Evolutionary conservation across 257 asterid genomes (phyloP).

Genomic region (Nyctanthes arbortristis): DNA sequence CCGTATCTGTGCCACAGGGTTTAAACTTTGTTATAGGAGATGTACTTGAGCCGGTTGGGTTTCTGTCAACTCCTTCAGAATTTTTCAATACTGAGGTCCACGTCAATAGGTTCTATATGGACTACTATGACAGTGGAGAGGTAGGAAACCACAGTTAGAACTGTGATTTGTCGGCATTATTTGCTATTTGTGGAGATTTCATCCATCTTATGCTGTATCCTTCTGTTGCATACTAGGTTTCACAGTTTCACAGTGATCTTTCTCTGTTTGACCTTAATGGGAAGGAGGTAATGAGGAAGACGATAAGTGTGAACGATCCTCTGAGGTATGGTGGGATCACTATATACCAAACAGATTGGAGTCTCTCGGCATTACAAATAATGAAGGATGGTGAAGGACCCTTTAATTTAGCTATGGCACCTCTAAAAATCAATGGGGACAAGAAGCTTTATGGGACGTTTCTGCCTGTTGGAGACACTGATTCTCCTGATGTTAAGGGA

Average conservation of each 20-base stretch:
- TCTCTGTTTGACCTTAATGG: slow-evolving; percentile 76
- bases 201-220: not conserved
- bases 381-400: slow-evolving; percentile 86
- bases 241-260: slow-evolving; percentile 85
- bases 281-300: slow-evolving; percentile 85
- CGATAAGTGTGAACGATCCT: slow-evolving; percentile 85
- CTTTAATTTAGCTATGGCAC: slow-evolving; percentile 94
- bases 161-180: not conserved
- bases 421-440: slow-evolving; percentile 74
- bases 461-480: slow-evolving; percentile 62
- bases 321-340: slow-evolving; percentile 84
- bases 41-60: slow-evolving; percentile 58
- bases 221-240: slow-evolving; percentile 53
- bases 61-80: slow-evolving; percentile 73
- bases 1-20: slow-evolving; percentile 86
- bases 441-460: slow-evolving; percentile 88
- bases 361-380: slow-evolving; percentile 74
- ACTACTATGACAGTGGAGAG: slow-evolving; percentile 86
- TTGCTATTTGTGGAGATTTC: not conserved
- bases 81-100: slow-evolving; percentile 86
- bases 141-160: slow-evolving; percentile 30
- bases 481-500: slow-evolving; percentile 67
- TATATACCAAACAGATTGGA: slow-evolving; percentile 62
- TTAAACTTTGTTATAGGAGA: slow-evolving; percentile 78
- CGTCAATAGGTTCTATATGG: slow-evolving; percentile 74